Evolutionary conservation across 139 green algal species (phyloP).

Genomic region (Chlamydomonas incerta): DNA sequence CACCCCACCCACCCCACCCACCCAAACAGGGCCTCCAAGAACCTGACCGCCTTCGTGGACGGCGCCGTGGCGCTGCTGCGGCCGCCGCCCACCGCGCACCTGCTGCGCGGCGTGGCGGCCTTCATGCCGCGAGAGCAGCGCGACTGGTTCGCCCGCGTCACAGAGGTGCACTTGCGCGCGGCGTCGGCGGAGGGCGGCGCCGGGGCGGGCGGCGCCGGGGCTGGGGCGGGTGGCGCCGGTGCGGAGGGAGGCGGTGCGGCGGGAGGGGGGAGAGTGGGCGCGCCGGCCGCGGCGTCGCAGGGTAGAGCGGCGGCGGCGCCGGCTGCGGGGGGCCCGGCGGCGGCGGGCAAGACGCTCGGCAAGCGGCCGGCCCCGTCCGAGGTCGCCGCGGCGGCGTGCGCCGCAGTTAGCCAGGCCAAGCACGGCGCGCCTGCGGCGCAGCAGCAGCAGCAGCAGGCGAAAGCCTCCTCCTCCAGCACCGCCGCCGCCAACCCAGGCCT

Average conservation of each 20-base stretch:
- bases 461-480: neutral
- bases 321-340: constrained; percentile 8
- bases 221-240: neutral
- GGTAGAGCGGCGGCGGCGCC: neutral
- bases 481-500: constrained; percentile 6
- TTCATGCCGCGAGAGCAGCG: constrained; percentile 66
- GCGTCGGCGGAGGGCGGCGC: neutral
- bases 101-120: constrained; percentile 60
- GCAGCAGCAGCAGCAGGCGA: neutral
- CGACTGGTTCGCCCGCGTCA: constrained; percentile 56
- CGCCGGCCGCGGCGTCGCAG: neutral
- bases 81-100: constrained; percentile 48
- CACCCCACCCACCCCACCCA: neutral
- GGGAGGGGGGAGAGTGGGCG: neutral
- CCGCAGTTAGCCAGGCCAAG: neutral
- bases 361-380: constrained; percentile 23
- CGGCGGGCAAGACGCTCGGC: neutral
- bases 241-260: neutral
- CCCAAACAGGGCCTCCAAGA: constrained; percentile 40
- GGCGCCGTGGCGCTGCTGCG: constrained; percentile 64
- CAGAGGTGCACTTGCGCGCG: constrained; percentile 36
- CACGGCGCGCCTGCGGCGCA: neutral
- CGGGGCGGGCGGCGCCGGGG: neutral
- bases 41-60: constrained; percentile 61
- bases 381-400: neutral